Percentiles rank a stretch among this genome's conserved stretches.
phyloP scores from a whole-genome alignment of 306 rosid genomes.

The Citrullus colocynthis region DNA sequence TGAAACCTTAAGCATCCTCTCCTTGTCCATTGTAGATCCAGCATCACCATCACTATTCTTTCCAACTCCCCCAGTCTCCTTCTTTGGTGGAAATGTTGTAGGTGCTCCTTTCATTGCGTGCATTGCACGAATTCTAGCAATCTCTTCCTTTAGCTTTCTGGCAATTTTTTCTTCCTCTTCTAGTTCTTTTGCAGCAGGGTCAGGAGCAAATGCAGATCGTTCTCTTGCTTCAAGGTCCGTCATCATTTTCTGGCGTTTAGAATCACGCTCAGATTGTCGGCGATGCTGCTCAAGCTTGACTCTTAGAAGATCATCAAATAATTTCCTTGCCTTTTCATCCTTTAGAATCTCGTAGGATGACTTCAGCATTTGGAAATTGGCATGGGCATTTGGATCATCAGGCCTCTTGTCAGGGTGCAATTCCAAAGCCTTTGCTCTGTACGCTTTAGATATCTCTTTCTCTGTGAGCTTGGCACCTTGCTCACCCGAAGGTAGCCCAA shows the following conservation, averaged over 20 bases:
- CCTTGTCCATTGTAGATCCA: slow-evolving; percentile 37
- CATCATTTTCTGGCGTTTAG: slow-evolving; percentile 70
- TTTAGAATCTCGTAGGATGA: slow-evolving; percentile 71
- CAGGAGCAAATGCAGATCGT: slow-evolving; percentile 43
- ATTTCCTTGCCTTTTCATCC: slow-evolving; percentile 56
- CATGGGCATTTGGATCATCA: slow-evolving; percentile 62
- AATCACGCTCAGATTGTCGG: slow-evolving; percentile 52
- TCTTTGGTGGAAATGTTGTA: slow-evolving; percentile 13
- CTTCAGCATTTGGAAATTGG: slow-evolving; percentile 11
- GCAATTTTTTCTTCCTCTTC: slow-evolving; percentile 69
- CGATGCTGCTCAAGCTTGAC: slow-evolving; percentile 59
- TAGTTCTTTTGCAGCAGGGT: slow-evolving; percentile 31
- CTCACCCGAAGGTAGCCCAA: slow-evolving; percentile 78
- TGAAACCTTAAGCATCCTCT: slow-evolving; percentile 67
- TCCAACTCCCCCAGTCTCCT: slow-evolving; percentile 19
- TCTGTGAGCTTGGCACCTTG: slow-evolving; percentile 52
- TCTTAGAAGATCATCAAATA: slow-evolving; percentile 61
- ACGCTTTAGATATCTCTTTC: slow-evolving; percentile 64
- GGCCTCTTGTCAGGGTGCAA: slow-evolving; percentile 90
- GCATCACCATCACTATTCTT: slow-evolving; percentile 21
- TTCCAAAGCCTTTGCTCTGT: slow-evolving; percentile 61
- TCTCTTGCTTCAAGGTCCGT: slow-evolving; percentile 84
- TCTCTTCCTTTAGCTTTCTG: slow-evolving; percentile 56
- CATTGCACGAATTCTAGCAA: slow-evolving; percentile 64
- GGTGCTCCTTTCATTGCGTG: slow-evolving; percentile 37